Base-by-base conservation (phyloP, 1,284 basidiomycete genomes). In the Microbotryum scabiosae region DNA sequence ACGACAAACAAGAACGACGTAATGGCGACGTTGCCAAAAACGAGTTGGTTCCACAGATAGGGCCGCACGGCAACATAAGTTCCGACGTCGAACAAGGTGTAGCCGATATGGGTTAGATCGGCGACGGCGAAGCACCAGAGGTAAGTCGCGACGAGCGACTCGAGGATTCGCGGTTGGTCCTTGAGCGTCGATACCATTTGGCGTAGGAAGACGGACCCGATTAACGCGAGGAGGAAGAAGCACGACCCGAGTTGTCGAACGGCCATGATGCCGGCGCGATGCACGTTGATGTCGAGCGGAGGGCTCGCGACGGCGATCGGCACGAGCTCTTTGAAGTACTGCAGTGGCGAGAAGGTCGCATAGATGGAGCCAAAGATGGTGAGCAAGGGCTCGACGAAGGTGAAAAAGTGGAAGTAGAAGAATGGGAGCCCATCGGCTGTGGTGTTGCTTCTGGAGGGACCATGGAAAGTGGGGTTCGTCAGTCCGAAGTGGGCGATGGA, bases 221-320 rank as follows among this genome's bases (percentile, higher is more conserved):
- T 65, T 58, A 77, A 61, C 0, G 76, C 75, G 16, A 78, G 64
- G 8, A 78, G 69, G 56, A 76, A 66, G 69, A 76, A 78, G 63
- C 76, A 76, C 76, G 59, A 0, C 2, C 77, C 77, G n/a, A 78
- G 69, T 44, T 73, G 73, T 0, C 72, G 68, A 4, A 74, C 67
- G 1, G 60, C 63, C 69, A 76, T 66, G 56, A 75, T 69, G 32
- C 72, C 62, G 0, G 74, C 76, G 23, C 75, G 67, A 6, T 72
- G 64, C 1, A 71, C 71, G 18, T 48, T 43, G 2, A 71, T 71
- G 36, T 12, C 36, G 36, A 41, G 36, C 5, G 74, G 64, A 0
- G 56, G 56, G 2, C 58, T 52, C 0, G 70, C 70, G 20, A 75
- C 54, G 5, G 56, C 52, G 3, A 36, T 14, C 0, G 76, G 75